Conservation (phyloP, 371 early-diverging fungal species). For the Mucor ambiguus region DNA sequence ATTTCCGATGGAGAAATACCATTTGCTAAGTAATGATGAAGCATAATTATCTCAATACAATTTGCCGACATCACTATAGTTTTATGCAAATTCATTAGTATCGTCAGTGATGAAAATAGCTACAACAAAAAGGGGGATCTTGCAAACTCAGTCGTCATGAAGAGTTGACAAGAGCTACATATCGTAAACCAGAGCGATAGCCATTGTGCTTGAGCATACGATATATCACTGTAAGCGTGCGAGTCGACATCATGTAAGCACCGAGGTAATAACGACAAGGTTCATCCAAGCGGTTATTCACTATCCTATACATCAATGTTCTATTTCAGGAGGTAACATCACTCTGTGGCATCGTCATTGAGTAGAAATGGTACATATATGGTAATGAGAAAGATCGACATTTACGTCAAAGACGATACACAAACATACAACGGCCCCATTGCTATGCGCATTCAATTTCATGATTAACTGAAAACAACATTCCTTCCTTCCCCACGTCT, state of each 20-base stretch:
- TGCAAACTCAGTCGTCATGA: not conserved
- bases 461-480: constrained; percentile 5
- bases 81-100: not conserved
- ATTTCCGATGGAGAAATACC: constrained; percentile 12
- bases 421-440: not conserved
- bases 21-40: not conserved
- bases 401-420: not conserved
- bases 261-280: not conserved
- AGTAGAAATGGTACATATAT: not conserved
- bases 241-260: not conserved
- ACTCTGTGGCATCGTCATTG: not conserved
- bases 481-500: not conserved
- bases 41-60: not conserved
- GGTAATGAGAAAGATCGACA: constrained; percentile 7
- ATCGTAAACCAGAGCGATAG: not conserved
- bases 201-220: not conserved
- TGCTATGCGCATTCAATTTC: not conserved
- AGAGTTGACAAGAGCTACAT: not conserved
- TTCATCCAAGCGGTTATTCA: not conserved
- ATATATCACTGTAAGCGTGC: not conserved
- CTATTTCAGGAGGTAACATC: constrained; percentile 1
- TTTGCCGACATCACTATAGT: constrained; percentile 1
- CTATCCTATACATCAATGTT: not conserved
- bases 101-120: not conserved
- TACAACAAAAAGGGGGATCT: not conserved